Evolutionary conservation across 805 yeast species (phyloP).

Genomic region (Torulaspora microellipsoides): DNA sequence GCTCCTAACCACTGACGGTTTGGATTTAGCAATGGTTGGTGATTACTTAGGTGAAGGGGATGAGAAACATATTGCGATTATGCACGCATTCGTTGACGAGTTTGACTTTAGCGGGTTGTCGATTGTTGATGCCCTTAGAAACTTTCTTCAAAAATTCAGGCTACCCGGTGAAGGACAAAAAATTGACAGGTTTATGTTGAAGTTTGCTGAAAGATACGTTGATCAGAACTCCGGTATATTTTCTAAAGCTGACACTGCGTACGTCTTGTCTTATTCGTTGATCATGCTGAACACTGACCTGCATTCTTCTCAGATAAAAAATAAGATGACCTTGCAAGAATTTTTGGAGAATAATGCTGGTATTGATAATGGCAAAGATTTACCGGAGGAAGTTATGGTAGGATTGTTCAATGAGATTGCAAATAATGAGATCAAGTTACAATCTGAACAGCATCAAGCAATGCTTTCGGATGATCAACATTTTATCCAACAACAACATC

Average conservation of each 20-base stretch:
- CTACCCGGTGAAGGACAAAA: constrained; percentile 98
- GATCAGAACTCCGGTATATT: constrained; percentile 86
- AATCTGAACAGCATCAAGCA: constrained; percentile 92
- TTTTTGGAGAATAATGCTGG: constrained; percentile 85
- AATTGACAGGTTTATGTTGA: constrained; percentile 93
- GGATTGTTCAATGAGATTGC: constrained; percentile 75
- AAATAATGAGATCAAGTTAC: constrained; percentile 79
- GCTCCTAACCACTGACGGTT: constrained; percentile 64
- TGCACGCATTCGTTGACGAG: constrained; percentile 90
- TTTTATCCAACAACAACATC: constrained; percentile 33
- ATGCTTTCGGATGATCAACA: constrained; percentile 59
- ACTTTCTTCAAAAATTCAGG: constrained; percentile 80
- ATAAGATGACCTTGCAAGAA: constrained; percentile 82
- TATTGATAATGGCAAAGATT: constrained; percentile 83
- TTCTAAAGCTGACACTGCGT: constrained; percentile 91
- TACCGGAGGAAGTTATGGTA: constrained; percentile 68
- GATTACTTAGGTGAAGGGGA: constrained; percentile 90
- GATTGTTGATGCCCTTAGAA: constrained; percentile 83
- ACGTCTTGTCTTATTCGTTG: constrained; percentile 85
- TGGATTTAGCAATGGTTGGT: constrained; percentile 82
- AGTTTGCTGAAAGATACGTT: constrained; percentile 88
- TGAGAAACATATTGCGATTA: constrained; percentile 66
- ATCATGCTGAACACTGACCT: constrained; percentile 92
- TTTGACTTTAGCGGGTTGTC: constrained; percentile 67
- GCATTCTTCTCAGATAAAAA: constrained; percentile 82